Percentiles rank a stretch among this genome's conserved stretches.
These are phyloP conservation scores for Dactylellina parvicollis DNA, from an alignment of 2,329 filamentous ascomycete genomes.

Conservation along the genomic window DNA sequence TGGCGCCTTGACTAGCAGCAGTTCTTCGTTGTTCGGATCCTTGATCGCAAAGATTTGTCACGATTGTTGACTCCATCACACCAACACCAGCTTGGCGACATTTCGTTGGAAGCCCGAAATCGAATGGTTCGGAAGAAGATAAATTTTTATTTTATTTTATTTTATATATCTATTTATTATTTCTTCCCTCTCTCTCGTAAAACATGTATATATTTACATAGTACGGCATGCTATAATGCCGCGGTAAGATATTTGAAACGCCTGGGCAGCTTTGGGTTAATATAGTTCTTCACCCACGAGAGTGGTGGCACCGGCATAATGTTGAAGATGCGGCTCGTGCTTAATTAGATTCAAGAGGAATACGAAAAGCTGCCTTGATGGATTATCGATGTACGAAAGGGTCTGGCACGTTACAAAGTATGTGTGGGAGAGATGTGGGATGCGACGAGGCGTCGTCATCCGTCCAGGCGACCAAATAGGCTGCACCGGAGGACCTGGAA, in stretches of 20 bases:
- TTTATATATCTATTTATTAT: background rate
- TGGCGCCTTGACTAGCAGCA: background rate
- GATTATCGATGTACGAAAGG: slow-evolving; percentile 46
- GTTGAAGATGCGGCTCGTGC: slow-evolving; percentile 1
- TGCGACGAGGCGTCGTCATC: slow-evolving; percentile 44
- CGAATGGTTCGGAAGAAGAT: no score
- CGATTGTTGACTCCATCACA: background rate
- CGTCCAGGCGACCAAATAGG: slow-evolving; percentile 44
- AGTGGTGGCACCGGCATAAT: slow-evolving; percentile 14
- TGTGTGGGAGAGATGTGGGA: slow-evolving; percentile 15
- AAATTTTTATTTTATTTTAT: background rate
- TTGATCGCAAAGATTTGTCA: slow-evolving; percentile 43
- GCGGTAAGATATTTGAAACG: slow-evolving; percentile 31
- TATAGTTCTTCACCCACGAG: background rate
- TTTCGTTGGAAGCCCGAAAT: background rate
- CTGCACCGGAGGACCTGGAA: slow-evolving; percentile 40
- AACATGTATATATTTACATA: background rate
- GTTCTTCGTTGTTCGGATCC: slow-evolving; percentile 18
- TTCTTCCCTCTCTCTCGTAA: no score
- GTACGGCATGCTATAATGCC: no score
- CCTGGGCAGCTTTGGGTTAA: background rate
- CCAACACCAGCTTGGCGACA: background rate
- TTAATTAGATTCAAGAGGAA: background rate
- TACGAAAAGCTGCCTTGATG: slow-evolving; percentile 37
- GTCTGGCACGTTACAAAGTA: slow-evolving; percentile 15